phyloP scores from a whole-genome alignment of 371 early-diverging fungal species.

The Sporodiniella umbellata region DNA sequence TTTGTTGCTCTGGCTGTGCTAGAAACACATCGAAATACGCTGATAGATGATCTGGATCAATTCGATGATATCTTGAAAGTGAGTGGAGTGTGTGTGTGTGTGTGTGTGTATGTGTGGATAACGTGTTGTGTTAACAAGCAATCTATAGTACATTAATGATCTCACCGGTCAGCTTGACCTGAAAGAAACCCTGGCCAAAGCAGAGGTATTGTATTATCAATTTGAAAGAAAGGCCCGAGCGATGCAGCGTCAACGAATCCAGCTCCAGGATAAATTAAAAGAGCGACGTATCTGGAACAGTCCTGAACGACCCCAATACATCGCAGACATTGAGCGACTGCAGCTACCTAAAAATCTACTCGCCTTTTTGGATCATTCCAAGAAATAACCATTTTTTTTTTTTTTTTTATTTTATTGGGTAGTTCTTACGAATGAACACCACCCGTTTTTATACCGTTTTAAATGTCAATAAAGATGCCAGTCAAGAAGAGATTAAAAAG shows the following conservation, averaged over 20 bases:
- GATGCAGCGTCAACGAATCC: conserved; percentile 41
- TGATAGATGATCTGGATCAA: conserved; percentile 68
- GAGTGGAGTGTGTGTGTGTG: conserved; percentile 2
- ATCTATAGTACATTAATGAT: conserved; percentile 79
- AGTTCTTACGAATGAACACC: too few relatives aligned
- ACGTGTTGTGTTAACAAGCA: too few relatives aligned
- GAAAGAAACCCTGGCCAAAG: conserved; percentile 71
- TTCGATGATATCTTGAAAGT: conserved; percentile 92
- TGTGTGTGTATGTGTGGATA: too few relatives aligned
- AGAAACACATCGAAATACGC: conserved; percentile 73
- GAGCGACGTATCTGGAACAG: conserved; percentile 40
- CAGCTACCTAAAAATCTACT: conserved; percentile 12
- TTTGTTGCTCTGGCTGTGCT: conserved; percentile 91
- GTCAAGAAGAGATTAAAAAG: conserved; percentile 76
- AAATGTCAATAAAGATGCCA: conserved; percentile 76
- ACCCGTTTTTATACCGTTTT: conserved; percentile 53
- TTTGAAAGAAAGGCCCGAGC: conserved; percentile 59
- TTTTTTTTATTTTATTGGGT: too few relatives aligned
- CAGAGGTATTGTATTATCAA: conserved; percentile 77
- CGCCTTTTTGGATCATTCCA: neutral
- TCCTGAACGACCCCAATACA: conserved; percentile 20
- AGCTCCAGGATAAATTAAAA: conserved; percentile 30
- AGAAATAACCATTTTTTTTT: neutral
- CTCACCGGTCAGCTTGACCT: conserved; percentile 74
- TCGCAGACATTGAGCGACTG: conserved; percentile 25